phyloP scores from a whole-genome alignment of 75 land plant species.

The Azolla pinnata region DNA sequence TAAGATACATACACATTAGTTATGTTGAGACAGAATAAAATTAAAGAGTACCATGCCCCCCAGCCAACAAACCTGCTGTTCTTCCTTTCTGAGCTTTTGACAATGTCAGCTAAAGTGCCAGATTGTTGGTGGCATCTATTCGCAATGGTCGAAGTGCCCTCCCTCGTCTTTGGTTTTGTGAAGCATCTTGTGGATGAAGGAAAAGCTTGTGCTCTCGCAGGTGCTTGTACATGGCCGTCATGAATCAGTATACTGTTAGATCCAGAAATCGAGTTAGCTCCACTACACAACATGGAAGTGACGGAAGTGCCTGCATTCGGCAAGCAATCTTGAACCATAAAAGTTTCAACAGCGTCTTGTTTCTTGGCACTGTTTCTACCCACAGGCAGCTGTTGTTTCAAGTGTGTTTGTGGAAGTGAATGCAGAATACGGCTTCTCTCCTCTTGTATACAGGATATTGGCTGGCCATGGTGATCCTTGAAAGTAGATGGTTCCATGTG shows the following conservation, averaged over 20 bases:
- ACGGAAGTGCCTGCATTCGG: background rate
- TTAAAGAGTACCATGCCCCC: too few relatives aligned
- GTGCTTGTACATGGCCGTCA: too few relatives aligned
- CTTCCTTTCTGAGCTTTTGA: constrained; percentile 2
- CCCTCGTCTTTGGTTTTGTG: background rate
- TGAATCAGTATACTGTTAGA: background rate
- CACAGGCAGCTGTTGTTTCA: background rate
- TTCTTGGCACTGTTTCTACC: background rate
- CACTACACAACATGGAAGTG: background rate
- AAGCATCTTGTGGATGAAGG: background rate
- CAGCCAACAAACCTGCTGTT: constrained; percentile 1
- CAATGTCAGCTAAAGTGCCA: constrained; percentile 6
- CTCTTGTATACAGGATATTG: too few relatives aligned
- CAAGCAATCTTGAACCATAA: background rate
- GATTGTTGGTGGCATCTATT: background rate
- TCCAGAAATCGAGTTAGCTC: background rate
- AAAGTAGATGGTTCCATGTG: background rate
- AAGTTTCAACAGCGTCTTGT: background rate
- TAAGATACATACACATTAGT: too few relatives aligned
- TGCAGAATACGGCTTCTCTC: background rate
- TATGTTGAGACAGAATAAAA: too few relatives aligned
- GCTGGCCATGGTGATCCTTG: background rate
- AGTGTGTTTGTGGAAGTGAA: background rate
- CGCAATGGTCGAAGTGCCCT: background rate
- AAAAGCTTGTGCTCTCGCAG: too few relatives aligned